phyloP scores from a whole-genome alignment of 1,284 basidiomycete genomes.

The Cutaneotrichosporon spelunceum region DNA sequence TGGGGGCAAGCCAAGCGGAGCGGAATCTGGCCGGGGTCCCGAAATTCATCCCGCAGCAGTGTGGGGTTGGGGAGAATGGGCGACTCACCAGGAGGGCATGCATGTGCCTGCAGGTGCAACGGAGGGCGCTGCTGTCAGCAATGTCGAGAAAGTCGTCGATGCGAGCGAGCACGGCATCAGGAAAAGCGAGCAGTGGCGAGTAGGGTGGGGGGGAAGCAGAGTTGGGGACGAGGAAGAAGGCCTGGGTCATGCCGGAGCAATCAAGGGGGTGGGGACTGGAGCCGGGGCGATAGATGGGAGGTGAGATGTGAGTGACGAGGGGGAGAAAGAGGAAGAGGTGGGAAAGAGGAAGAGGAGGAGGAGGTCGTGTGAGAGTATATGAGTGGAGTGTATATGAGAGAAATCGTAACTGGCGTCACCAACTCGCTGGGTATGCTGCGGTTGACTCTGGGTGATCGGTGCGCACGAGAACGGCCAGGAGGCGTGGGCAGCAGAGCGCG shows the following conservation, averaged over 20 bases:
- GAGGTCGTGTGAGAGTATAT: no score
- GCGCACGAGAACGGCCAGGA: no score
- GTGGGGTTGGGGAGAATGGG: not conserved
- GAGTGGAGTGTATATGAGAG: no score
- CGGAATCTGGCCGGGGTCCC: not conserved
- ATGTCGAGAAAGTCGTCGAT: not conserved
- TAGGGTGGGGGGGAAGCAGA: conserved; percentile 2
- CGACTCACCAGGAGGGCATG: conserved; percentile 5
- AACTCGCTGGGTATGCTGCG: no score
- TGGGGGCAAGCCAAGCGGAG: not conserved
- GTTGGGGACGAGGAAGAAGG: conserved; percentile 3
- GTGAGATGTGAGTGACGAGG: no score
- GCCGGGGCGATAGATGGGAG: no score
- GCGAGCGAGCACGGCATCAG: conserved; percentile 5
- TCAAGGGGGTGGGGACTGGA: no score
- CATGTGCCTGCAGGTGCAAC: conserved; percentile 4
- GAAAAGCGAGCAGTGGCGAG: conserved; percentile 6
- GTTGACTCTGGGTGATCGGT: no score
- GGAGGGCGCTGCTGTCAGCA: not conserved
- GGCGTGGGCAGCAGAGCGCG: no score
- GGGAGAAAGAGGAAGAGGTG: no score
- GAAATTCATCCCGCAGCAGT: not conserved
- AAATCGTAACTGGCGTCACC: no score
- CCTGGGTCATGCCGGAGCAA: conserved; percentile 3
- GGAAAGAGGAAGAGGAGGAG: no score